These are phyloP conservation scores for Penicillium simplicissimum DNA, from an alignment of 495 filamentous ascomycete genomes.

Conservation along the genomic window DNA sequence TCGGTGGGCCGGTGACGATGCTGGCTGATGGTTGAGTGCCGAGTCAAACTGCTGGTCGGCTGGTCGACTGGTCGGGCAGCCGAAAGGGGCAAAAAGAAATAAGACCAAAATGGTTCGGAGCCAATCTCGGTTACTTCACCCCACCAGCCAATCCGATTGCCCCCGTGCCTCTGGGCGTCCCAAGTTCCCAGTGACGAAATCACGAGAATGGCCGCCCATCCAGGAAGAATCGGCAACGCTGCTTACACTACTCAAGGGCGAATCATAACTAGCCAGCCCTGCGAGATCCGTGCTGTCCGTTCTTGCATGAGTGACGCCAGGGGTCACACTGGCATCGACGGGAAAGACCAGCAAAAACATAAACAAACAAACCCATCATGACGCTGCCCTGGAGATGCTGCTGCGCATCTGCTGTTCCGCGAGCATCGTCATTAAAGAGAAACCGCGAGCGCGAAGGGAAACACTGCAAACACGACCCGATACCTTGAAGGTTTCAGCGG, in stretches of 20 bases:
- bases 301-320: constrained; percentile 29
- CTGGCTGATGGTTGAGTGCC: too few species aligned
- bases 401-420: background rate
- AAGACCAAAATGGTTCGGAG: constrained; percentile 5
- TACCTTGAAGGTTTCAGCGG: constrained; percentile 10
- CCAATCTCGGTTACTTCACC: constrained; percentile 19
- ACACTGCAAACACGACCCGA: constrained; percentile 8
- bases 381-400: constrained; percentile 2
- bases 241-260: constrained; percentile 4
- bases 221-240: background rate
- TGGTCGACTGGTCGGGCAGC: constrained; percentile 6
- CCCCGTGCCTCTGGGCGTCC: too few species aligned
- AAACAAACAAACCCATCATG: background rate
- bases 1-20: background rate
- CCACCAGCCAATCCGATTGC: constrained; percentile 17
- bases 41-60: background rate
- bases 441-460: constrained; percentile 7
- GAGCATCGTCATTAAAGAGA: constrained; percentile 8
- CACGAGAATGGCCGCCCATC: background rate
- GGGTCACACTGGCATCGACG: constrained; percentile 6
- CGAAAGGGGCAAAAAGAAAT: constrained; percentile 14
- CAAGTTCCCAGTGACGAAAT: constrained; percentile 1
- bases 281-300: constrained; percentile 22
- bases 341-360: background rate
- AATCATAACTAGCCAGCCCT: constrained; percentile 15